Evolutionary conservation across 2,329 filamentous ascomycete species (phyloP).

Genomic region (Leptodontidium sp.): DNA sequence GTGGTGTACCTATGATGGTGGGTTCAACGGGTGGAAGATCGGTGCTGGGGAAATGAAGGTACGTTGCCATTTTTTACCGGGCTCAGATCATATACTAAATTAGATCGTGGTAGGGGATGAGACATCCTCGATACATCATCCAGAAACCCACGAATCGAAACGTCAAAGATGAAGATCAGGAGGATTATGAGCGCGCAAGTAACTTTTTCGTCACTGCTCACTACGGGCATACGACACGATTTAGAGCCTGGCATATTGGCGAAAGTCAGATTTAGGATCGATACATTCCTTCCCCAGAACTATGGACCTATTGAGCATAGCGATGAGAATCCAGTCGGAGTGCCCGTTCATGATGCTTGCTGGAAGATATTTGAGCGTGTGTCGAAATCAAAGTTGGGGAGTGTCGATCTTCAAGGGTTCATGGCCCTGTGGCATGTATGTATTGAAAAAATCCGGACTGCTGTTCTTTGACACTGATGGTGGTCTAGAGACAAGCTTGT

Average conservation of each 20-base stretch:
- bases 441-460: background rate
- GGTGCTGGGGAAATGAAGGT: background rate
- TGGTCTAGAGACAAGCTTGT: background rate
- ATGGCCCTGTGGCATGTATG: background rate
- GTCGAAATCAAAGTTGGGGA: background rate
- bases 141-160: background rate
- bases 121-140: background rate
- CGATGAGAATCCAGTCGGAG: background rate
- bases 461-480: background rate
- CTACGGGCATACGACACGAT: background rate
- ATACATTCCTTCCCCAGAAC: background rate
- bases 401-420: background rate
- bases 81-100: background rate
- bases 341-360: background rate
- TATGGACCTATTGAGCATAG: background rate
- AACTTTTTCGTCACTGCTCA: background rate
- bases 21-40: background rate
- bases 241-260: background rate
- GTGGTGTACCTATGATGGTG: background rate
- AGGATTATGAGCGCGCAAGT: background rate
- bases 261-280: background rate
- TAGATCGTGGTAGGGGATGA: background rate
- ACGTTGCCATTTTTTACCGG: background rate
- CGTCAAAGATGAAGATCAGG: background rate
- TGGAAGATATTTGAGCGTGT: background rate